phyloP scores from a whole-genome alignment of 768 basidiomycete genomes.

The Lactifluus hygrophoroides region DNA sequence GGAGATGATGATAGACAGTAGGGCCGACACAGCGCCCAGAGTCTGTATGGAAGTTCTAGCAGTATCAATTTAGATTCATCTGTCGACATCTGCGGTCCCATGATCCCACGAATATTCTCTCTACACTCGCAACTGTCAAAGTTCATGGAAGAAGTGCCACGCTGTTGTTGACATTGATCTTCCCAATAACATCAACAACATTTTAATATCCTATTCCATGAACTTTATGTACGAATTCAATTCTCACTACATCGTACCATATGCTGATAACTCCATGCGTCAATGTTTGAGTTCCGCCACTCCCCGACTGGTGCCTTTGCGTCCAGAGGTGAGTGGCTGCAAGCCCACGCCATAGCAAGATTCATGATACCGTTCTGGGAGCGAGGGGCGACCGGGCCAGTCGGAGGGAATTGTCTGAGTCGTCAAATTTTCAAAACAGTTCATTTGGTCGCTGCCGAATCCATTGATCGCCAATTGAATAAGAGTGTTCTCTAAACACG shows the following conservation, averaged over 20 bases:
- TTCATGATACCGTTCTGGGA: background rate
- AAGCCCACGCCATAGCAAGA: background rate
- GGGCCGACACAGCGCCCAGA: background rate
- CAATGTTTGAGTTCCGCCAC: too few relatives aligned
- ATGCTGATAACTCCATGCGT: background rate
- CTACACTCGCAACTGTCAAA: background rate
- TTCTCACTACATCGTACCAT: background rate
- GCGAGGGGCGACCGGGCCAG: background rate
- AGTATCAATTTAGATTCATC: background rate
- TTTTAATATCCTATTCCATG: background rate
- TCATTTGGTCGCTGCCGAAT: background rate
- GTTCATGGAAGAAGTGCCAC: background rate
- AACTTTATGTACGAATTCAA: background rate
- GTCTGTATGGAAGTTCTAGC: background rate
- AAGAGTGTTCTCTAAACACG: background rate
- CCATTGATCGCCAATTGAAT: background rate
- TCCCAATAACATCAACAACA: background rate
- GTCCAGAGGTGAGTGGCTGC: background rate
- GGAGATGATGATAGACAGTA: background rate
- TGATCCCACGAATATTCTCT: background rate
- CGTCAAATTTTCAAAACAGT: too few relatives aligned
- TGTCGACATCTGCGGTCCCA: background rate
- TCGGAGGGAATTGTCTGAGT: too few relatives aligned
- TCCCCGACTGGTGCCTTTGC: too few relatives aligned
- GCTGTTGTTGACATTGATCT: too few relatives aligned